phyloP scores from a whole-genome alignment of 345 rosid genomes.

The Salix brachista region DNA sequence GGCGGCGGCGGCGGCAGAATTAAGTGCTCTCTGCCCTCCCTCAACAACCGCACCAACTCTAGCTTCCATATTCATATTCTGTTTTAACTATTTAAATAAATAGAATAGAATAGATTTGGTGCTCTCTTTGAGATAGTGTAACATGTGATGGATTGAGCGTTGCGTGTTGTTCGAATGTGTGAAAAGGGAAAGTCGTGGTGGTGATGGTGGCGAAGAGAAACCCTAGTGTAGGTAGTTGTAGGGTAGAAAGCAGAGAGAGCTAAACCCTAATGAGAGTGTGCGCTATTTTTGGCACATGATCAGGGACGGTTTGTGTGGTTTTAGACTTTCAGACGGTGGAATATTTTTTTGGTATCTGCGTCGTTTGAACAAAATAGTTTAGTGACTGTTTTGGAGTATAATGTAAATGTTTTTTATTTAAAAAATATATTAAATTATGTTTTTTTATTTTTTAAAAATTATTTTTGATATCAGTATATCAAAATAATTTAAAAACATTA shows the following conservation, averaged over 20 bases:
- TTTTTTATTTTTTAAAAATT: too few relatives aligned
- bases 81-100: neutral
- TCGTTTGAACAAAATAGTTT: neutral
- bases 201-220: neutral
- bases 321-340: neutral
- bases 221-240: neutral
- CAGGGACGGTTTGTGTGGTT: neutral
- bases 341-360: neutral
- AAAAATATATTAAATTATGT: too few relatives aligned
- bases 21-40: slow-evolving; percentile 64
- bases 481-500: too few relatives aligned
- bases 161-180: neutral
- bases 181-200: neutral
- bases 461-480: too few relatives aligned
- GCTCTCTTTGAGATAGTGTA: neutral
- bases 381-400: too few relatives aligned
- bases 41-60: slow-evolving; percentile 76
- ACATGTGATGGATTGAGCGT: neutral
- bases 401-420: too few relatives aligned
- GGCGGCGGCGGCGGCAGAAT: slow-evolving; percentile 44
- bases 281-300: neutral
- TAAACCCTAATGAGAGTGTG: neutral
- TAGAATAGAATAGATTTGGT: neutral
- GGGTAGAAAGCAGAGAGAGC: neutral
- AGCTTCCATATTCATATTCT: slow-evolving; percentile 54